Evolutionary conservation across 345 rosid genomes (phyloP).

Genomic region (Theobroma cacao): DNA sequence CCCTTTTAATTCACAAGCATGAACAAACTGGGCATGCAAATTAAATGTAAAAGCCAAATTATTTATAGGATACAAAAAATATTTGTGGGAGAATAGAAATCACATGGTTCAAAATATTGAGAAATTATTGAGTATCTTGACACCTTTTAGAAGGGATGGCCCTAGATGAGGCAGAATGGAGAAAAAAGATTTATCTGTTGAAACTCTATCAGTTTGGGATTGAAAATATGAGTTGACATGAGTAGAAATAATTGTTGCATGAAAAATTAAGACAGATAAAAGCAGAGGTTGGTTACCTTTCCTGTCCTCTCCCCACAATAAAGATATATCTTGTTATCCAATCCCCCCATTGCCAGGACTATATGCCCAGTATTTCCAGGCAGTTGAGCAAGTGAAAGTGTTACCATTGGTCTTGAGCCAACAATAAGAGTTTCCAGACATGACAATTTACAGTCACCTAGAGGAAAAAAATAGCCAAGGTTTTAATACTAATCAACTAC

Average conservation of each 20-base stretch:
- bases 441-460: constrained; percentile 66
- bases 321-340: constrained; percentile 78
- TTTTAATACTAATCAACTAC: background rate
- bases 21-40: constrained; percentile 52
- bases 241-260: background rate
- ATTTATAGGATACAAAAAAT: constrained; percentile 2
- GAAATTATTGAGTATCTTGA: background rate
- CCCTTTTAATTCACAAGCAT: constrained; percentile 86
- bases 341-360: constrained; percentile 87
- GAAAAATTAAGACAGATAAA: background rate
- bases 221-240: background rate
- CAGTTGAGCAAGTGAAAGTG: constrained; percentile 72
- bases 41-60: constrained; percentile 7
- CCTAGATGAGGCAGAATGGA: background rate
- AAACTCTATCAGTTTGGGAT: background rate
- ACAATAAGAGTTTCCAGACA: constrained; percentile 53
- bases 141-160: background rate
- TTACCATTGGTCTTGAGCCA: constrained; percentile 83
- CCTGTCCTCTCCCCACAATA: constrained; percentile 70
- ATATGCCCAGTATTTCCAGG: constrained; percentile 58
- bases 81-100: background rate
- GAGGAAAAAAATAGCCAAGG: constrained; percentile 6
- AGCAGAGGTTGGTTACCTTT: constrained; percentile 45
- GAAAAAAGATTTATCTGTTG: background rate
- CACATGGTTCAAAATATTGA: background rate